Evolutionary conservation across 2,329 filamentous ascomycete species (phyloP), one percentile per base, ranked within the genome.

Genomic region (Colletotrichum nymphaeae): DNA sequence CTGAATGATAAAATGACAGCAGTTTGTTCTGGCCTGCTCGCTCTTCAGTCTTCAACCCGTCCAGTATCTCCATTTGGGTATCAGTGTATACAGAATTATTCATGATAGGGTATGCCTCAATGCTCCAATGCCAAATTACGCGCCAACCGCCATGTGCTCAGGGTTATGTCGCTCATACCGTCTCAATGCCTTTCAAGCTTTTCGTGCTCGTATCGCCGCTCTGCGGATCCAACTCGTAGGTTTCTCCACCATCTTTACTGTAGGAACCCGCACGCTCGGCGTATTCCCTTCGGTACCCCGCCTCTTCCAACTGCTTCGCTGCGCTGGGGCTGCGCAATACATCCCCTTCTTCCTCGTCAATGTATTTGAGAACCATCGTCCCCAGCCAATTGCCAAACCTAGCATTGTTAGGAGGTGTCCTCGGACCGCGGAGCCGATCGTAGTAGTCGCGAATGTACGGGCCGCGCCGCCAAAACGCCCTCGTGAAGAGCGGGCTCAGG

Each of bases 391-490:
- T 73, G 6, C 67, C 67, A 30, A 73, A 70, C 6, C 49, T 59
- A 5, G 67, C 71, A 2, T 73, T 24, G 14, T 73, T 70, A 2
- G 35, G 35, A 1, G 22, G 67, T 1, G 46, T 30, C 9, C 56
- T 35, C 35, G 62, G 56, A 3, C 22, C 49, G 14, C 28, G 55
- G 6, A 65, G 5, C 11, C 69, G 56, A 19, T 73, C 59, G 32
- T 74, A 71, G 56, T 67, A 67, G 6, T 74, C 35, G 16, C 71
- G 62, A 4, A 67, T 63, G 24, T 75, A 77, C 1, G 69, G 59
- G 1, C 75, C 75, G 1, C 70, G 72, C 1, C 32, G 65, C 76
- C 76, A 77, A 26, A 77, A 77, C 4, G 74, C 63, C 28, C 58
- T 53, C 1, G 67, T 71, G 58, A 75, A 75, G n/a, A 76, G 24